Evolutionary conservation across 176 grass and related monocot genomes (phyloP), one percentile per base, ranked within the genome.

Genomic region (Aegilops bicornis): DNA sequence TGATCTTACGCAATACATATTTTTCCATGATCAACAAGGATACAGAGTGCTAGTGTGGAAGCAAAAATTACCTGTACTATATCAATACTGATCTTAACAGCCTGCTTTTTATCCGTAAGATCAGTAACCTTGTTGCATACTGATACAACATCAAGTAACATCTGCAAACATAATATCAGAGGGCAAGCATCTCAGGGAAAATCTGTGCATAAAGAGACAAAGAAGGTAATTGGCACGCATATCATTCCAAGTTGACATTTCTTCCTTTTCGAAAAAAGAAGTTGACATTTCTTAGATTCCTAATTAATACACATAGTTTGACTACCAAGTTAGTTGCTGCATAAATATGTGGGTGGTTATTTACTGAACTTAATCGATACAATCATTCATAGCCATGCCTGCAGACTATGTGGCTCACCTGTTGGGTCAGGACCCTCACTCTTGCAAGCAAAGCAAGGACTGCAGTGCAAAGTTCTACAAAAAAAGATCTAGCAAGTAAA

Each of bases 401-500:
- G 60, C 77, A 27, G 15, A 83, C 78, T 71, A 77, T 58, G 68
- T 5, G 62, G 37, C 81, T 86, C 79, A 99, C 97, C 88, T 99
- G 97, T 85, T 99, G 97, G 83, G 93, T 79, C 67, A 99, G 85
- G 24, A 89, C 89, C 78, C 92, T 87, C 72, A 94, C 64, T 66
- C 94, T 87, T 50, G 93, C 97, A 73, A 99, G 94, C 72, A 99
- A 90, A 77, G 94, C 87, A 12, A 99, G 73, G 27, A 91, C 30
- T 27, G 91, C 91, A 13, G 84, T 88, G 25, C 84, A 96, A 78
- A 96, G 86, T 66, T 93, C 92, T 25, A 90, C 23, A 10, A 99
- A 99, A 82, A 99, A 99, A 48, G 94, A 94, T 89, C 90, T 96
- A 80, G 92, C 97, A 79, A 99, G 90, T 77, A 99, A 89, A 79